Base-by-base conservation (phyloP, 768 basidiomycete genomes). In the Termitomyces titanicus region DNA sequence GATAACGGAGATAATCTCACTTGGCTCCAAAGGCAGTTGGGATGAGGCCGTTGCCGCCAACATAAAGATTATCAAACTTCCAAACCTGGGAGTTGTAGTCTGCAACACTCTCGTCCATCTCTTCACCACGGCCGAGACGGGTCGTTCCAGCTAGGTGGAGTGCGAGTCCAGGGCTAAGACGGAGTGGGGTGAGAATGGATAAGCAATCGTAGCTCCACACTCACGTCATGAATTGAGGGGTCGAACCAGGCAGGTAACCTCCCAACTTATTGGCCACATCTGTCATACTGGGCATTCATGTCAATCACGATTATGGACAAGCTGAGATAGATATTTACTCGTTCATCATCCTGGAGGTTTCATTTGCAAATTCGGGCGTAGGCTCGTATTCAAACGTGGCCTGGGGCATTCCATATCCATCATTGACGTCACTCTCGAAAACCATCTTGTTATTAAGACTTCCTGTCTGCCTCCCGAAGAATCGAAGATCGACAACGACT, bases 401-500 rank as follows among this genome's bases (percentile, higher is more conserved):
- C 22, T 48, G 47, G 11, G 47, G 47, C 47, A 48, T 48, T 24
- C 47, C 47, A 48, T 48, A 48, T 35, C 15, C 22, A 48, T 48
- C 47, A 11, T 24, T 37, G 47, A 48, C 0, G 8, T 3, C 2
- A 35, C 25, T 35, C 34, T 48, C 47, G 10, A 48, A 48, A 25
- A 48, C 35, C 0, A 48, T 35, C 17, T 34, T 35, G 24, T 48
- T 48, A 3, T 25, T 17, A 11, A 2, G 9, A 48, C 11, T 15
- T 3, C 47, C 47, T 1, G 24, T 17, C 47, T 48, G 47, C 22
- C 47, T 48, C n/a, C 47, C 47, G 10, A 48, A 48, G 22, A 48
- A 48, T 24, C 47, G 34, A 24, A 48, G 47, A 48, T 48, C 72
- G 38, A 72, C 71, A 42, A 71, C 65, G n/a, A 68, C 49, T 5